Evolutionary conservation across 495 filamentous ascomycete species (phyloP), one percentile per base, ranked within the genome.

Genomic region (Penicillium turbatum): DNA sequence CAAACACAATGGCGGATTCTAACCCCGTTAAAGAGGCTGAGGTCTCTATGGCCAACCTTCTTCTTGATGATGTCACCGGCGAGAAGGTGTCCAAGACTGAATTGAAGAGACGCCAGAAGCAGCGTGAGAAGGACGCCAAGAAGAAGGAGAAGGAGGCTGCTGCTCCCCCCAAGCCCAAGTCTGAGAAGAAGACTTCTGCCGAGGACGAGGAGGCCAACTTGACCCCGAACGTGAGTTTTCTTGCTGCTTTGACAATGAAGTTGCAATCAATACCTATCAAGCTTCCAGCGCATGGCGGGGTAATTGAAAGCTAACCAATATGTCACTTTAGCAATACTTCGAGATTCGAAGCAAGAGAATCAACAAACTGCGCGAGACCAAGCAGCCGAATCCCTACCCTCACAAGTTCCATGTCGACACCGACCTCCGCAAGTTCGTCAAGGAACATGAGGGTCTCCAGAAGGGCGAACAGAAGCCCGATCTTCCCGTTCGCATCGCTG

Each of bases 51-150:
- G 82, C 83, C 65, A 90, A 92, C 66, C 80, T 92, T 55, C 79
- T 89, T 65, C 77, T 88, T 27, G 90, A 95, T 68, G 88, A 92
- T 55, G 86, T 87, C 53, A 92, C 90, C 35, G 90, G 89, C 56
- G 90, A 95, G 73, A 83, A 78, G 72, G 80, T 82, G 36, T 92
- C 89, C 74, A 93, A 95, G 84, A 82, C 86, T 21, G 90, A 92
- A 72, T 78, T 93, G 69, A 98, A 97, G 88, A 92, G 89, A 79
- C 86, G 92, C 65, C 84, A 92, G 78, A 98, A 97, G 86, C 77
- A 86, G 67, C 85, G 93, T 60, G 82, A 90, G 67, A 85, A 80
- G 71, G 91, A 93, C 27, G 85, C 84, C 57, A 86, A 88, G 74
- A 96, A 95, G 86, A 86, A 86, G 56, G 83, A 89, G 68, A 91